Percentiles rank a stretch among this genome's conserved stretches.
Evolutionary conservation across 495 filamentous ascomycete genomes (phyloP).

Genomic region (Hyaloscypha bicolor): DNA sequence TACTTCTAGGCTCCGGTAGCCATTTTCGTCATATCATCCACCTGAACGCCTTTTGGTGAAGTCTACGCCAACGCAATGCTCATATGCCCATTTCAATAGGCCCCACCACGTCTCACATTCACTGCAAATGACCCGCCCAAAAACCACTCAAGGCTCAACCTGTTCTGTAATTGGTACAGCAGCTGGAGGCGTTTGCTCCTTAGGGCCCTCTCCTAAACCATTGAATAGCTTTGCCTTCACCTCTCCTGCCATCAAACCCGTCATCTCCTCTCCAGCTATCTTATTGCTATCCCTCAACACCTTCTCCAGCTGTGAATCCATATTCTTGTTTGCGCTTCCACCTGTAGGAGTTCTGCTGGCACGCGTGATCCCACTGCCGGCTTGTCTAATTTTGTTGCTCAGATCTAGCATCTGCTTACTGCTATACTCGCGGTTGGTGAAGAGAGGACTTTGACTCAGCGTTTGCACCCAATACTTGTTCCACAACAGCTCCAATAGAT

Average conservation of each 20-base stretch:
- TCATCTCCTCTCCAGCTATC: constrained; percentile 83
- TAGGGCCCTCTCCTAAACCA: constrained; percentile 47
- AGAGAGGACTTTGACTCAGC: constrained; percentile 90
- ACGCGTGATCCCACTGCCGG: constrained; percentile 51
- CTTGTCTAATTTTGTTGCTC: constrained; percentile 73
- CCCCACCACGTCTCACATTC: neutral
- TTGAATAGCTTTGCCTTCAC: constrained; percentile 88
- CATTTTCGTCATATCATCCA: neutral
- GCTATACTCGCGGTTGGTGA: constrained; percentile 90
- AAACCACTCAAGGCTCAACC: constrained; percentile 4
- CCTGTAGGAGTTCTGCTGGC: constrained; percentile 23
- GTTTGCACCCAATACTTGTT: constrained; percentile 99
- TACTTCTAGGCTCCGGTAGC: neutral
- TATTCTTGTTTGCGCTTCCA: constrained; percentile 15
- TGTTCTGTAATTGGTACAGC: neutral
- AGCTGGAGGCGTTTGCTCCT: neutral
- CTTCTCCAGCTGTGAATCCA: constrained; percentile 74
- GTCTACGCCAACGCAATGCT: constrained; percentile 11
- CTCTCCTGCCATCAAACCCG: constrained; percentile 77
- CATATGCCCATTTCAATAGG: neutral
- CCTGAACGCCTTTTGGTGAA: constrained; percentile 7
- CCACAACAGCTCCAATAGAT: constrained; percentile 88
- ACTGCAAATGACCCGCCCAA: neutral
- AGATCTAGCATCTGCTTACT: constrained; percentile 93
- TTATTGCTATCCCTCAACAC: constrained; percentile 77